Evolutionary conservation across 208 protist species (phyloP).

Genomic region (Leishmania martiniquensis): DNA sequence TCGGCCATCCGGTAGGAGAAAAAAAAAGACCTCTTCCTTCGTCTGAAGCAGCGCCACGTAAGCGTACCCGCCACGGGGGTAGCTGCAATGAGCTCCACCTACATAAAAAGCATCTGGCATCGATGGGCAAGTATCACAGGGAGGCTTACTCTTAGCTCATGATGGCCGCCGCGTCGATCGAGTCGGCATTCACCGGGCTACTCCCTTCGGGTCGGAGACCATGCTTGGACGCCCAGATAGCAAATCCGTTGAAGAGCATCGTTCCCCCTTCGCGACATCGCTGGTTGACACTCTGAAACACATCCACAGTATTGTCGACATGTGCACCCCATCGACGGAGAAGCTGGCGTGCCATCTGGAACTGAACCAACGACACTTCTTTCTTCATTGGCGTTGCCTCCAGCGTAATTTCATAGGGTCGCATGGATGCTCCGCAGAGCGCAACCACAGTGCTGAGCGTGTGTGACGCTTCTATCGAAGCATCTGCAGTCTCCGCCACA

Average conservation of each 20-base stretch:
- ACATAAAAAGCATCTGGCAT: background rate
- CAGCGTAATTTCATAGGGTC: constrained; percentile 33
- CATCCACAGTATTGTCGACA: constrained; percentile 38
- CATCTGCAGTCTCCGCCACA: background rate
- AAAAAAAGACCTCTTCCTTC: background rate
- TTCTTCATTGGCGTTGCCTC: constrained; percentile 34
- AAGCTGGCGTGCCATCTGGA: constrained; percentile 30
- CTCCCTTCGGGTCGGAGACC: constrained; percentile 54
- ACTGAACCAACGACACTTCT: constrained; percentile 41
- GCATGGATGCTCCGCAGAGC: constrained; percentile 28
- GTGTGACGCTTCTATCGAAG: background rate
- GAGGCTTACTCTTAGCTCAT: constrained; percentile 30
- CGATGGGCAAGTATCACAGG: background rate
- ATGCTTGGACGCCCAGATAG: constrained; percentile 56
- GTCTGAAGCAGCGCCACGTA: background rate
- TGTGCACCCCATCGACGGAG: constrained; percentile 58
- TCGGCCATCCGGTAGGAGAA: background rate
- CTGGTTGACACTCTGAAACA: constrained; percentile 35
- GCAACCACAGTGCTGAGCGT: constrained; percentile 18
- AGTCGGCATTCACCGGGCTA: constrained; percentile 31
- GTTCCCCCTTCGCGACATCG: constrained; percentile 22
- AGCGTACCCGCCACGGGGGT: background rate
- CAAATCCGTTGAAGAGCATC: constrained; percentile 60
- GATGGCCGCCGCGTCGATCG: constrained; percentile 18
- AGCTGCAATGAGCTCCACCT: background rate